These are phyloP conservation scores for Melampsora americana DNA, from an alignment of 1,284 basidiomycete genomes.

Conservation along the genomic window DNA sequence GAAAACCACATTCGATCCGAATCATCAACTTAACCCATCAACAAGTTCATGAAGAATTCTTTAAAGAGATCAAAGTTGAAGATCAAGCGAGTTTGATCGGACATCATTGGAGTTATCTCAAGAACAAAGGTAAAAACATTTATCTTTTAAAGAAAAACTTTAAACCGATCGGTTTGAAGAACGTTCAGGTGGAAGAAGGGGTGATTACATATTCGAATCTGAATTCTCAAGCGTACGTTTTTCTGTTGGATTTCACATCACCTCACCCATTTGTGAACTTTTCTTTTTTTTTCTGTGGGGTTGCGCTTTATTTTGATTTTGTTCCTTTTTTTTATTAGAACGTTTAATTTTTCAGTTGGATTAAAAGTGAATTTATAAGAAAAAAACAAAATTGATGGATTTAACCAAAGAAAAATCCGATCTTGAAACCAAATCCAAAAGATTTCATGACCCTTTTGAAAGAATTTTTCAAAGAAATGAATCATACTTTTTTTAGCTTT, in stretches of 20 bases:
- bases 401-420: too few species aligned
- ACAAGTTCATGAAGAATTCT: neutral
- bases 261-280: too few species aligned
- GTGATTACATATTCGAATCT: neutral
- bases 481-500: too few species aligned
- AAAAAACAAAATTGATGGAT: too few species aligned
- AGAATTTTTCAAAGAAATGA: too few species aligned
- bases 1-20: neutral
- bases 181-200: neutral
- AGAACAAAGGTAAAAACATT: neutral
- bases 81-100: neutral
- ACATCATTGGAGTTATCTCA: neutral
- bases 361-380: too few species aligned
- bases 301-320: neutral
- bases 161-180: neutral
- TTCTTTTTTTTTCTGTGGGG: too few species aligned
- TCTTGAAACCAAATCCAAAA: too few species aligned
- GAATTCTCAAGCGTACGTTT: neutral
- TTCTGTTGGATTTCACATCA: too few species aligned
- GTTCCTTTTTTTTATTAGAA: neutral
- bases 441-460: too few species aligned
- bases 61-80: too few species aligned
- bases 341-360: neutral
- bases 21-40: neutral
- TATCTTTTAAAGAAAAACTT: conserved; percentile 2